Base-by-base conservation (phyloP, 192 early-diverging fungal genomes). In the Oehlia diaphana region DNA sequence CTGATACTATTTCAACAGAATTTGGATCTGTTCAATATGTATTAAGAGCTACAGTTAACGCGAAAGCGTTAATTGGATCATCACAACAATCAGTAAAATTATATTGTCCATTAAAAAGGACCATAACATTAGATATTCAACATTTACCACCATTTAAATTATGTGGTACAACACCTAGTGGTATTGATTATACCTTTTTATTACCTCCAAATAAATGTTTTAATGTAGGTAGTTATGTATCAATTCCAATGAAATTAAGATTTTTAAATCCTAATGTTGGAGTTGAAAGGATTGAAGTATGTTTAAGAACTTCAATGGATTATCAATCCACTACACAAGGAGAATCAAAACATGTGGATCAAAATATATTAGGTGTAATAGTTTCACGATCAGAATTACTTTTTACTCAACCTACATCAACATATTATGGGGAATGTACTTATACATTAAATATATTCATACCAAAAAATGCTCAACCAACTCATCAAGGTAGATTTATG, bases 151-250 rank as follows among this genome's bases (percentile, higher is more conserved):
- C 76, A 31, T 78, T 47, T 23, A 78, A 78, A 68, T 9, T 78
- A 68, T 35, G 47, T n/a, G 76, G 76, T 13, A 49, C 69, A 78
- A 53, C 65, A 16, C 76, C 26, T 1, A 78, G 16, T 49, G 77
- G 67, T 31, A 16, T 79, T 49, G 77, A 79, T 31, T 79, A 79
- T 71, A 71, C 67, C 3, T 62, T 79, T 23, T 23, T 79, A 13
- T 79, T 79, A 79, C 77, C 77, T 21, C 77, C 77, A 31, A 70
- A 70, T 63, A 79, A 79, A 61, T 33, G 35, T 53, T 63, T 79
- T 37, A 79, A 71, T 28, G 9, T 79, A 1, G 77, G 77, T 5
- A 71, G n/a, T 61, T 71, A 37, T 61, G 67, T 71, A 35, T 62
- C 77, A 35, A 69, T 79, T 58, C 77, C 77, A 6, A 79, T 79